Base-by-base conservation (phyloP, 805 yeast genomes). In the Starmerella bombicola region DNA sequence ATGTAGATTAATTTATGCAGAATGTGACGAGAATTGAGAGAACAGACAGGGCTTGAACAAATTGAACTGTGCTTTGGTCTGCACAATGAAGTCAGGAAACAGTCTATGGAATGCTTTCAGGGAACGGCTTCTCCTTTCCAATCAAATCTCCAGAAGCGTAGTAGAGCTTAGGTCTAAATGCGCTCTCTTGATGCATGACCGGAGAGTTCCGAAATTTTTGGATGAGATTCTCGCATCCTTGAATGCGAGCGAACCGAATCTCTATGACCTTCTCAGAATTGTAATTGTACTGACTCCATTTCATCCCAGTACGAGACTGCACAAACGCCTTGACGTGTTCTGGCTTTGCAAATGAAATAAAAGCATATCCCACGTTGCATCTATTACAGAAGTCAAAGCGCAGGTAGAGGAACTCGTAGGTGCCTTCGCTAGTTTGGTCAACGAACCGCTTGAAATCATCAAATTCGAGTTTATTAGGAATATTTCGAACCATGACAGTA, bases 301-400 rank as follows among this genome's bases (percentile, higher is more conserved):
- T 65, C 38, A 65, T 65, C 4, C 74, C 74, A 4, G 64, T 62
- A 21, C 74, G 56, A 2, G 63, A 65, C 30, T 56, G 52, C 34
- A 71, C 71, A 49, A 71, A 69, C 8, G 60, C 57, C 29, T 68
- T 61, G 22, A 71, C 68, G 33, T 64, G 61, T 37, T 57, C 55
- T 5, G 75, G 69, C 22, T 59, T 52, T 17, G 60, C 65, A 48
- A 71, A 71, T 7, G 72, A 67, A 25, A 71, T 64, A 51, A 71
- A 71, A 4, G 75, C 76, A 55, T 71, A 71, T 5, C 76, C 76
- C 23, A 70, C 75, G 43, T 72, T 71, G 61, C 75, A 69, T 41
- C 62, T 64, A 49, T 67, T 71, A 39, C 59, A 62, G 52, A 70
- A 72, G 52, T 71, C 76, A 47, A 72, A 68, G 40, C 76, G 61